Evolutionary conservation across 169 alveolate genomes (phyloP), one percentile per base, ranked within the genome.

Genomic region (Eimeria praecox): DNA sequence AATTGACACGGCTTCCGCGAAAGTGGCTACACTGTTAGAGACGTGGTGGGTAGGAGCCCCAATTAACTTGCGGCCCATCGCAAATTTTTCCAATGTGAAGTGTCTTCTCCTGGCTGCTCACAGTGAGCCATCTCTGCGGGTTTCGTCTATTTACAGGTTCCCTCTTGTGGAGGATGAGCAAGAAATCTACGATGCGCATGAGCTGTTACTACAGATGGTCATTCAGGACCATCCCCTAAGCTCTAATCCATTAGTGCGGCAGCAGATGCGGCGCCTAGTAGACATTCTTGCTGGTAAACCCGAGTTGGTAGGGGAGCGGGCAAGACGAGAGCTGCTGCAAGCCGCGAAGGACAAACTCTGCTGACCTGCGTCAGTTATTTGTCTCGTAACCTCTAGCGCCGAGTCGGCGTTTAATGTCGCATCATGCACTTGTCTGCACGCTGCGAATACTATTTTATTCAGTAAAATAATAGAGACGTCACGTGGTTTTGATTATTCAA

Each of bases 81-180:
- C n/a, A 2, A 64, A 1, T 27, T 27, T 33, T 8, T 69, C 49
- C 80, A 69, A 49, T 69, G 14, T 14, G 49, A 33, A 69, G 49
- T 69, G 80, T 69, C 49, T 30, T 35, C 27, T 69, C 12, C 80
- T 69, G 49, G 46, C 80, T 1, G 46, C 46, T 35, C 80, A 0
- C 44, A 30, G 1, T 0, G 42, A 69, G 49, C 80, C 49, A 33
- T 35, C 14, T 8, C 12, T 14, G 80, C 80, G 49, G 44, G 24
- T 83, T 18, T 20, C 91, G 35, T 20, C 35, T 54, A 22, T n/a
- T 46, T 46, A 12, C 75, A 92, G 96, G 96, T 93, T 93, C 77
- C 96, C 96, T 30, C 96, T 93, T 30, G 42, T 40, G 96, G 92
- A 80, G 27, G 96, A 93, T 52, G 88, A 80, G 54, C 96, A 93